These are phyloP conservation scores for Plasmodium berghei DNA, from an alignment of 169 alveolate genomes.

Conservation along the genomic window DNA sequence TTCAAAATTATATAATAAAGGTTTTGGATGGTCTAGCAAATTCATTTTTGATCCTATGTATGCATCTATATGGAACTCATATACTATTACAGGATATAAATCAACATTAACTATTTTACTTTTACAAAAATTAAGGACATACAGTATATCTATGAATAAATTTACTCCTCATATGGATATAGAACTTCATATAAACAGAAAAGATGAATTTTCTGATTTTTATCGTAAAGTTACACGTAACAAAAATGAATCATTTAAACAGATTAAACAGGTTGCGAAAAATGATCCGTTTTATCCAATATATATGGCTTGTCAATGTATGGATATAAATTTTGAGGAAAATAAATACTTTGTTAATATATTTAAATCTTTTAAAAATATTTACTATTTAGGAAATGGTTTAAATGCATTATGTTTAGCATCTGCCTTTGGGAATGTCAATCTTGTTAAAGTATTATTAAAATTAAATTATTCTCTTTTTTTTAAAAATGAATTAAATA, in stretches of 20 bases:
- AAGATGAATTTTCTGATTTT: slow-evolving; percentile 75
- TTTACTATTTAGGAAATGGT: slow-evolving; percentile 83
- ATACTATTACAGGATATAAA: slow-evolving; percentile 80
- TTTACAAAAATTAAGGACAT: slow-evolving; percentile 80
- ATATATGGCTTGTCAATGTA: slow-evolving; percentile 59
- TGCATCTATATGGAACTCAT: slow-evolving; percentile 85
- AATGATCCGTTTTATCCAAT: slow-evolving; percentile 45
- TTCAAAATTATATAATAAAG: slow-evolving; percentile 68
- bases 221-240: slow-evolving; percentile 79
- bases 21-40: slow-evolving; percentile 37
- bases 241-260: slow-evolving; percentile 71
- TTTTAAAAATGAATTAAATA: slow-evolving; percentile 35
- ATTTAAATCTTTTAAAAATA: slow-evolving; percentile 66
- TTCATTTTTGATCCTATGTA: slow-evolving; percentile 81
- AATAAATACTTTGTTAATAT: slow-evolving; percentile 13
- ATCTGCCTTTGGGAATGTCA: slow-evolving; percentile 78
- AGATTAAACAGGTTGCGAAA: slow-evolving; percentile 28
- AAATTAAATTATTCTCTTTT: slow-evolving; percentile 52
- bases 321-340: slow-evolving; percentile 8
- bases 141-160: slow-evolving; percentile 79
- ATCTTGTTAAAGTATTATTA: slow-evolving; percentile 73
- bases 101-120: slow-evolving; percentile 78
- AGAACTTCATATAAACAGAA: slow-evolving; percentile 72
- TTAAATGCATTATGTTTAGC: slow-evolving; percentile 79
- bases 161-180: slow-evolving; percentile 80